Evolutionary conservation across 2,329 filamentous ascomycete genomes (phyloP), one percentile per base, ranked within the genome.

Genomic region (Sarocladium brachiariae): DNA sequence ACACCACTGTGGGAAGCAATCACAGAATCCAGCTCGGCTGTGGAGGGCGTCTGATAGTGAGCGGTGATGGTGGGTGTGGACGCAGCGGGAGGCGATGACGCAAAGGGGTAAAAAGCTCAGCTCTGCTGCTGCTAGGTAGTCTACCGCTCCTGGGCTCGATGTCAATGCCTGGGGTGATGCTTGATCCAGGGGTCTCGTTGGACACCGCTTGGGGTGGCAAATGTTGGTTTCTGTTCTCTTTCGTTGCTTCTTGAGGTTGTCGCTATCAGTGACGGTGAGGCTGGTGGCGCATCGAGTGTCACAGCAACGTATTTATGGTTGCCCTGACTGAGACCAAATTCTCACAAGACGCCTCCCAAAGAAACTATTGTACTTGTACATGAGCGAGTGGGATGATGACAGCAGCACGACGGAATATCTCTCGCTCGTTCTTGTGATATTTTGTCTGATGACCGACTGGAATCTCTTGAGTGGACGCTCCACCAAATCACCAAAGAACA

Each of bases 51-150:
- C 21, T 24, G 21, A 10, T 27, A 25, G 39, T 43, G 39, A 23
- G 21, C 21, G 39, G 6, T 27, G n/a, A 5, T 27, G 39, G 23
- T 11, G 4, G n/a, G 14, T 27, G 10, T 19, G 9, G 21, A 10
- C 13, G 23, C 39, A 19, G 39, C 39, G 24, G 39, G 39, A 9
- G 39, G 14, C 21, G 39, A 43, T 43, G 39, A 43, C 39, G 39
- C 39, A 43, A 43, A 43, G 39, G 39, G 21, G 21, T 11, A 16
- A 43, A 7, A 43, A 25, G 39, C 39, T 25, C 39, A 39, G 37
- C 19, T 39, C 16, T 21, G 37, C 37, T 39, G 16, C 10, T 19
- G 16, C 37, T 6, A 39, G 14, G 16, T 39, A 7, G 19, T 21
- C 18, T 4, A 19, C 18, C 33, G 33, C 14, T 19, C 34, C 34